phyloP scores from a whole-genome alignment of 345 rosid species.

The Euphorbia lathyris region DNA sequence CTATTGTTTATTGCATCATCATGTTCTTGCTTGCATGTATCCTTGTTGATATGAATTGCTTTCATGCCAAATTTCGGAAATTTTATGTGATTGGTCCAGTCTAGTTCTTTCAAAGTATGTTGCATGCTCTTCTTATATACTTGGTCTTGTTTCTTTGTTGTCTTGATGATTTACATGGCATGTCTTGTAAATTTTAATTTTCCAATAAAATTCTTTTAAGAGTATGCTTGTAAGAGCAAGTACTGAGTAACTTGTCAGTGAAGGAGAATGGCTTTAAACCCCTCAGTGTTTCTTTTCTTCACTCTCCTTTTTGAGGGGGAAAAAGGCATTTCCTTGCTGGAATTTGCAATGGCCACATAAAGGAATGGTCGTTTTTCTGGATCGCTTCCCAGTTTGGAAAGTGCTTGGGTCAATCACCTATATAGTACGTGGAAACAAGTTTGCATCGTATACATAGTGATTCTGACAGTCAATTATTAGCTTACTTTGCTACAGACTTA shows the following conservation, averaged over 20 bases:
- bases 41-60: too few relatives aligned
- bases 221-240: neutral
- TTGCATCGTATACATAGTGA: neutral
- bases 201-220: neutral
- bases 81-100: neutral
- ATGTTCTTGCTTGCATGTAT: too few relatives aligned
- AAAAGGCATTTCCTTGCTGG: neutral
- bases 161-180: neutral
- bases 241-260: neutral
- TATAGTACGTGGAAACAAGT: neutral
- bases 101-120: neutral
- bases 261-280: neutral
- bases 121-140: neutral
- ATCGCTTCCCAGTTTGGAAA: neutral
- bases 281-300: neutral
- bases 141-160: neutral
- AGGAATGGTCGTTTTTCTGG: neutral
- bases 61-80: neutral
- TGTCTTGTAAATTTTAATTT: too few relatives aligned
- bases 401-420: neutral
- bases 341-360: too few relatives aligned
- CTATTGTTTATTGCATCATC: too few relatives aligned
- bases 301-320: neutral
- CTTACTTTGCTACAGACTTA: neutral
- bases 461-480: neutral